Evolutionary conservation across 108 stramenopile species (phyloP).

Genomic region (Stephanodiscus triporus): DNA sequence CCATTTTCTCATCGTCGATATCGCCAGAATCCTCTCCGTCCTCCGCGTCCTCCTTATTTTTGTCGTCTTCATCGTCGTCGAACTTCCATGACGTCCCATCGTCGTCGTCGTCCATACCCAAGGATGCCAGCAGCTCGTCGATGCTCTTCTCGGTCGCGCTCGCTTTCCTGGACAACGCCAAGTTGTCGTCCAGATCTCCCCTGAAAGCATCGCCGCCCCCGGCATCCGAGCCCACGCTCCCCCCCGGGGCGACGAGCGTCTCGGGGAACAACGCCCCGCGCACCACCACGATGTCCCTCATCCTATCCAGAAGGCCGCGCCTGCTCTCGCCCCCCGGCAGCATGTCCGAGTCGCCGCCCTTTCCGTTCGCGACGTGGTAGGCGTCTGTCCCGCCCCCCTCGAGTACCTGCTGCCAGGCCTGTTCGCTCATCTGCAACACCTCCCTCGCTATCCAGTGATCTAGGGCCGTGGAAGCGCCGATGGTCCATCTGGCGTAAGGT

Average conservation of each 20-base stretch:
- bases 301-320: constrained; percentile 42
- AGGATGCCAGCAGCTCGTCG: constrained; percentile 58
- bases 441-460: constrained; percentile 89
- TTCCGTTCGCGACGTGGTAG: constrained; percentile 9
- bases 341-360: constrained; percentile 41
- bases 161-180: constrained; percentile 8
- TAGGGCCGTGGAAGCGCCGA: constrained; percentile 79
- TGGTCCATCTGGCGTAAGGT: constrained; percentile 80
- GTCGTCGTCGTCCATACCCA: constrained; percentile 46
- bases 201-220: constrained; percentile 13
- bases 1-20: constrained; percentile 34
- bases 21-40: constrained; percentile 24
- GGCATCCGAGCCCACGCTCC: constrained; percentile 9
- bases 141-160: constrained; percentile 52
- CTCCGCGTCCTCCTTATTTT: constrained; percentile 22
- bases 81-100: constrained; percentile 42
- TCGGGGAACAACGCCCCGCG: constrained; percentile 84
- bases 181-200: constrained; percentile 30
- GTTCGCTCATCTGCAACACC: constrained; percentile 72
- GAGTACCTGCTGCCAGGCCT: constrained; percentile 71
- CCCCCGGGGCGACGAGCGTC: constrained; percentile 42
- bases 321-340: constrained; percentile 26
- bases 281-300: constrained; percentile 64
- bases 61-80: constrained; percentile 41
- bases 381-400: constrained; percentile 72